Percentiles rank a stretch among this genome's conserved stretches.
Evolutionary conservation across 192 early-diverging fungal genomes (phyloP).

Genomic region (Coemansia sp.): DNA sequence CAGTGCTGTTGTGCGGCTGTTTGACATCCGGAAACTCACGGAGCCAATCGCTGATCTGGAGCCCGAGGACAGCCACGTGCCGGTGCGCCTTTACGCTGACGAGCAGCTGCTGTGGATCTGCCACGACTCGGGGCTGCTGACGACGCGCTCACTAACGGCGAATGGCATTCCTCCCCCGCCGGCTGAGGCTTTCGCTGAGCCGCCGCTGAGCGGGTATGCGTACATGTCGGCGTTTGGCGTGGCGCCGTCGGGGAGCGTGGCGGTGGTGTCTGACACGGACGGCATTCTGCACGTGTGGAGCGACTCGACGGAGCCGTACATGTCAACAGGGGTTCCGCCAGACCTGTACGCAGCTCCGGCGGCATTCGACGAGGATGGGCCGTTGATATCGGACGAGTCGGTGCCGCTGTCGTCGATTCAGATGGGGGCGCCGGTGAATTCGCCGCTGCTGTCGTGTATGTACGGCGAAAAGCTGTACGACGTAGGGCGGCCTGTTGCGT

Average conservation of each 20-base stretch:
- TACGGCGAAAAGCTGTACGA: constrained; percentile 62
- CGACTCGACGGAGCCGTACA: constrained; percentile 67
- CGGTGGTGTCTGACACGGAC: constrained; percentile 75
- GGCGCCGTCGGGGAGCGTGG: constrained; percentile 72
- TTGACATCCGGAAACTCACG: constrained; percentile 34
- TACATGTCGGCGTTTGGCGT: constrained; percentile 75
- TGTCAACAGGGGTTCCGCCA: constrained; percentile 25
- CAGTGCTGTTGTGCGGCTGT: constrained; percentile 16
- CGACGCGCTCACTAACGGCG: constrained; percentile 11
- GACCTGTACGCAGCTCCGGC: background rate
- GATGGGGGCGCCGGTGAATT: constrained; percentile 72
- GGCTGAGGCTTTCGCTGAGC: constrained; percentile 15
- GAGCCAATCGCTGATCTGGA: constrained; percentile 8
- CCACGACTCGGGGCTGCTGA: constrained; percentile 27
- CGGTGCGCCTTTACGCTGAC: constrained; percentile 50
- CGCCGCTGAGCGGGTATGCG: constrained; percentile 55
- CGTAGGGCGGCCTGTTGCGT: constrained; percentile 70
- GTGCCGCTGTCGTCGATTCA: constrained; percentile 73
- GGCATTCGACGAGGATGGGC: background rate
- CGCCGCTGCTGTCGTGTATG: constrained; percentile 81
- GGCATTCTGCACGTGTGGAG: constrained; percentile 81
- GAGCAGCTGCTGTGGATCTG: constrained; percentile 23
- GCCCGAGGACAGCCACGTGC: constrained; percentile 13
- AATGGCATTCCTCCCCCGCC: background rate
- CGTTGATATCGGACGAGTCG: constrained; percentile 40